A percentile compares a stretch with the other conserved stretches of the same genome.
Evolutionary conservation across 2,329 filamentous ascomycete species (phyloP).

Genomic region (Sporothrix inflata): DNA sequence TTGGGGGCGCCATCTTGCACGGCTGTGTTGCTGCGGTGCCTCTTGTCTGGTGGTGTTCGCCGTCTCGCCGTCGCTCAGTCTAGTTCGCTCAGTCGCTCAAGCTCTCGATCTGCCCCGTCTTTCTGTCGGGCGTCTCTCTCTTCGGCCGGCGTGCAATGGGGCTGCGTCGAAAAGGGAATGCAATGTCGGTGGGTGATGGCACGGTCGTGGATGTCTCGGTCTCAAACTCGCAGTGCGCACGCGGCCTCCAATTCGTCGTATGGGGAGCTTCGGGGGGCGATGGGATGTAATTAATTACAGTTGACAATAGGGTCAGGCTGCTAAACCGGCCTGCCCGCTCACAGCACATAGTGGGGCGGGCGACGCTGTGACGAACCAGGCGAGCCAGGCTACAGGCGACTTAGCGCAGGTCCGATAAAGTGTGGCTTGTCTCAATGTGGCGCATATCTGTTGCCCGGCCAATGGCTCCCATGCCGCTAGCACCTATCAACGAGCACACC

Average conservation of each 20-base stretch:
- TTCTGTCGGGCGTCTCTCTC: not conserved
- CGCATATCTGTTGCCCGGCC: constrained; percentile 6
- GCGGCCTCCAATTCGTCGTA: not conserved
- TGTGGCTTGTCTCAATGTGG: constrained; percentile 16
- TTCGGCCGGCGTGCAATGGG: not conserved
- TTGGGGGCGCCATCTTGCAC: constrained; percentile 59
- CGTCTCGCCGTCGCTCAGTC: not conserved
- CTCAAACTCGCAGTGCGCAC: constrained; percentile 8
- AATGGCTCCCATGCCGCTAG: not conserved
- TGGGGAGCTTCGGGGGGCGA: constrained; percentile 18
- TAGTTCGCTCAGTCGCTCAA: not conserved
- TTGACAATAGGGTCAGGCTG: not conserved
- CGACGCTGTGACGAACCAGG: not conserved
- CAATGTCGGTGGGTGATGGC: not conserved
- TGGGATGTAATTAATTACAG: constrained; percentile 6
- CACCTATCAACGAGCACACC: not conserved
- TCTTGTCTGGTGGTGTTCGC: not conserved
- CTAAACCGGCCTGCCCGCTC: constrained; percentile 6
- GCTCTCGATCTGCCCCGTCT: not conserved
- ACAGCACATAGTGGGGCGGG: constrained; percentile 4
- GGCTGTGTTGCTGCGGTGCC: not conserved
- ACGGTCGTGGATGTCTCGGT: constrained; percentile 4
- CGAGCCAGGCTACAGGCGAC: not conserved
- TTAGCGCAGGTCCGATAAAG: not conserved
- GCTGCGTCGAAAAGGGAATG: not conserved